phyloP scores from a whole-genome alignment of 345 rosid species.

The Corymbia maculata region DNA sequence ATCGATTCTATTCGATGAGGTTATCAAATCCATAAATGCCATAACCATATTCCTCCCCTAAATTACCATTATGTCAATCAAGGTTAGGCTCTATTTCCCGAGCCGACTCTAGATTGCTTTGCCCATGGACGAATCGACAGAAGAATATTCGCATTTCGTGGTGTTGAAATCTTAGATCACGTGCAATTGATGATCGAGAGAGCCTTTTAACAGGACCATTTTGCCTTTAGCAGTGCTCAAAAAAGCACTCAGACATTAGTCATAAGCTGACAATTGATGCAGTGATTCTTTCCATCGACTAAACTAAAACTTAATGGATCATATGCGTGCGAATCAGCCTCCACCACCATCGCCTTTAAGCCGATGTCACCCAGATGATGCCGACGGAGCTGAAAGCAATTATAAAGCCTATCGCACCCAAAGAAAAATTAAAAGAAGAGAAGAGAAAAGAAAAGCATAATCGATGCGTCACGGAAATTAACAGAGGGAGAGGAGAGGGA shows the following conservation, averaged over 20 bases:
- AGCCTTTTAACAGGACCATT: background rate
- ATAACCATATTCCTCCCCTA: background rate
- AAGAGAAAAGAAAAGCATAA: background rate
- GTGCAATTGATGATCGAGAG: background rate
- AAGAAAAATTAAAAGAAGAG: background rate
- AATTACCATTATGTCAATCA: background rate
- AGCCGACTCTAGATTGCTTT: background rate
- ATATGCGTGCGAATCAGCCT: background rate
- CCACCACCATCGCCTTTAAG: background rate
- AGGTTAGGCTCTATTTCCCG: background rate
- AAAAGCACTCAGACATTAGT: background rate
- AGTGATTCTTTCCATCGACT: background rate
- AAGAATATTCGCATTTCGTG: background rate
- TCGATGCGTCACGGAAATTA: background rate
- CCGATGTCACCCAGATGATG: background rate
- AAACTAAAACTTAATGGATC: background rate
- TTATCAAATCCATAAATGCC: background rate
- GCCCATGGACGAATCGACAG: background rate
- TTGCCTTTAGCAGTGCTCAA: background rate
- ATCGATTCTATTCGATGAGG: background rate
- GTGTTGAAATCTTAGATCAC: background rate
- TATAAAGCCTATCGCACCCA: background rate
- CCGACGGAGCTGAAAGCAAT: background rate
- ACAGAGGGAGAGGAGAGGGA: background rate
- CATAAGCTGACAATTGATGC: background rate